phyloP scores from a whole-genome alignment of 306 rosid genomes.

The Astragalus glycyphyllos region DNA sequence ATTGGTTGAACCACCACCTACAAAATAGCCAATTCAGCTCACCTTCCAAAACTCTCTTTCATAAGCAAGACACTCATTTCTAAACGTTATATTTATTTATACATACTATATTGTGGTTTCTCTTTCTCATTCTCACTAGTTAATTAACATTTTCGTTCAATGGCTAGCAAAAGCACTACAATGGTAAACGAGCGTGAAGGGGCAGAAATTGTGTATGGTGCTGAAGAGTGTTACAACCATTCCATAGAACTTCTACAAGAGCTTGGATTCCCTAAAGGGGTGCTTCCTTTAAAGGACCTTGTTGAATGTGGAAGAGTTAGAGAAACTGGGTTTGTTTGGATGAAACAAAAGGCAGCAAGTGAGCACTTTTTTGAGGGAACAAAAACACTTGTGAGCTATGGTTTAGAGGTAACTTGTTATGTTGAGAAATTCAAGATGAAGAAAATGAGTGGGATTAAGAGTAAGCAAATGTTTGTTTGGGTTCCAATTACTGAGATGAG shows the following conservation, averaged over 20 bases:
- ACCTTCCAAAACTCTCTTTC: slow-evolving; percentile 41
- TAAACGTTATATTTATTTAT: slow-evolving; percentile 1
- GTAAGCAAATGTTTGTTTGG: slow-evolving; percentile 77
- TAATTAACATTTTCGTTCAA: background rate
- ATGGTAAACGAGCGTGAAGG: slow-evolving; percentile 58
- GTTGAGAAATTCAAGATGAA: slow-evolving; percentile 78
- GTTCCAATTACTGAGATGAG: slow-evolving; percentile 75
- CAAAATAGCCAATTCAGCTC: slow-evolving; percentile 36
- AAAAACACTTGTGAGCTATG: slow-evolving; percentile 65
- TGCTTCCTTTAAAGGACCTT: slow-evolving; percentile 66
- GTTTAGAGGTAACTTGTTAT: slow-evolving; percentile 68
- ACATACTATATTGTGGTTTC: slow-evolving; percentile 9
- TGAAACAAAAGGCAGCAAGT: slow-evolving; percentile 67
- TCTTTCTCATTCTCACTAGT: background rate
- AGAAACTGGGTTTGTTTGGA: slow-evolving; percentile 90
- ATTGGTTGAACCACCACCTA: slow-evolving; percentile 46
- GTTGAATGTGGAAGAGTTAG: slow-evolving; percentile 73
- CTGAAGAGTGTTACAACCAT: slow-evolving; percentile 55
- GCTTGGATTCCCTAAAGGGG: slow-evolving; percentile 77
- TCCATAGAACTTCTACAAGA: slow-evolving; percentile 65
- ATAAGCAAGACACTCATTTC: slow-evolving; percentile 2
- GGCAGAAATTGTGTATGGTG: slow-evolving; percentile 69
- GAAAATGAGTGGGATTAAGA: slow-evolving; percentile 84
- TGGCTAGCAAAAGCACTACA: slow-evolving; percentile 32
- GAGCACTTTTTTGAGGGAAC: slow-evolving; percentile 63